Evolutionary conservation across 768 basidiomycete genomes (phyloP).

Genomic region (Podaxis rugospora): DNA sequence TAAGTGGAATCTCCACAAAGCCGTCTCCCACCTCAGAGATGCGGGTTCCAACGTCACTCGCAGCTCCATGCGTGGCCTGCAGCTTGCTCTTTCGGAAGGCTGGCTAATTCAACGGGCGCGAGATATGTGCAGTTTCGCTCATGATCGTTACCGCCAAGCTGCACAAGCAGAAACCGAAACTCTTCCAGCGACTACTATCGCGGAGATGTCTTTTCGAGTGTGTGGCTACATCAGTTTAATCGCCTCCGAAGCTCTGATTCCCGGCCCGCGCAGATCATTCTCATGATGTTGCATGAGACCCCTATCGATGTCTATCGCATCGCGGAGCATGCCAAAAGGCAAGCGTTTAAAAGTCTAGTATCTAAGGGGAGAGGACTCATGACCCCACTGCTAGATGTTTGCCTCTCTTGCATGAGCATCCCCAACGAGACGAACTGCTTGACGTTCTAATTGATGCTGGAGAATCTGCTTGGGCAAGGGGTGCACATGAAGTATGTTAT

Average conservation of each 20-base stretch:
- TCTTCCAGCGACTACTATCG: conserved; percentile 43
- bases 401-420: conserved; percentile 53
- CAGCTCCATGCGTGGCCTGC: conserved; percentile 63
- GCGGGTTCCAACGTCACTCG: conserved; percentile 38
- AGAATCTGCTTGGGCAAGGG: conserved; percentile 65
- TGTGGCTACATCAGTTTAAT: conserved; percentile 11
- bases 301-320: conserved; percentile 63
- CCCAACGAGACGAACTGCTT: conserved; percentile 56
- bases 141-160: conserved; percentile 73
- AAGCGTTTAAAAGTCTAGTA: conserved; percentile 3
- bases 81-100: conserved; percentile 63
- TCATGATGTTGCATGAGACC: conserved; percentile 65
- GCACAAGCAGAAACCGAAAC: conserved; percentile 55
- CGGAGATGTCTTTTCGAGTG: conserved; percentile 71
- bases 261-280: conserved; percentile 45
- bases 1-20: conserved; percentile 49
- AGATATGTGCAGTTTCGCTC: conserved; percentile 74
- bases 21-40: conserved; percentile 43
- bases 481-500: conserved; percentile 62
- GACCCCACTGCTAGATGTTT: conserved; percentile 43
- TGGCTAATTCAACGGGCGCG: conserved; percentile 71
- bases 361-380: not conserved
- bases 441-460: conserved; percentile 63
- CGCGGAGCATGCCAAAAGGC: conserved; percentile 67
- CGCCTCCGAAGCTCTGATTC: not conserved